These are phyloP conservation scores for Colletotrichum sp. DNA, from an alignment of 2,329 filamentous ascomycete genomes.

Conservation along the genomic window DNA sequence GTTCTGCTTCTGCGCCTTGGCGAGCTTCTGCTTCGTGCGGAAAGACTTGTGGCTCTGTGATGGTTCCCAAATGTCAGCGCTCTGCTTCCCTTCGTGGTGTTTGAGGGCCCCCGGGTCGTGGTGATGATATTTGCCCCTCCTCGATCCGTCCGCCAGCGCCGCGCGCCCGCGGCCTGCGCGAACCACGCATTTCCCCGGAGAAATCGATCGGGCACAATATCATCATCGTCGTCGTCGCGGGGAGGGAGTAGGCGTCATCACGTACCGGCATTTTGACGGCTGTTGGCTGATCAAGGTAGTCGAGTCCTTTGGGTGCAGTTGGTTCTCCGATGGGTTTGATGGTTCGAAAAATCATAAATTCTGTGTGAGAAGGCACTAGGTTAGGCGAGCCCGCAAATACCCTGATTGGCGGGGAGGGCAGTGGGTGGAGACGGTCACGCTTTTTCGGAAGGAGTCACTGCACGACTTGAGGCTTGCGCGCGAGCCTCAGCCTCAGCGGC, in stretches of 20 bases:
- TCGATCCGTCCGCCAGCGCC: background rate
- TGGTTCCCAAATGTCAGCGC: background rate
- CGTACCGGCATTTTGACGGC: constrained; percentile 48
- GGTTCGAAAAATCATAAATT: constrained; percentile 9
- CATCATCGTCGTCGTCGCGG: constrained; percentile 2
- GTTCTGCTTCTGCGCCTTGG: constrained; percentile 99
- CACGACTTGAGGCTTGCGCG: background rate
- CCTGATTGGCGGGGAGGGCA: constrained; percentile 19
- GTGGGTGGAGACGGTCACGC: constrained; percentile 17
- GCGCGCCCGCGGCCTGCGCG: background rate
- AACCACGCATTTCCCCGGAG: background rate
- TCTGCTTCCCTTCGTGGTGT: background rate
- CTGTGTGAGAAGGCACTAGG: constrained; percentile 12
- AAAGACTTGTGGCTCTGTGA: constrained; percentile 99
- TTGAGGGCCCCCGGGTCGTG: background rate
- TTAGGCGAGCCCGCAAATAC: constrained; percentile 20
- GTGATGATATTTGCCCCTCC: constrained; percentile 14
- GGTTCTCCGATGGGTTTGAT: constrained; percentile 14
- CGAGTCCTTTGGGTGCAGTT: constrained; percentile 29
- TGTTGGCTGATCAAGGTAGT: constrained; percentile 38
- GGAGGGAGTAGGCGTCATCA: constrained; percentile 18
- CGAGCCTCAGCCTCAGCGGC: background rate
- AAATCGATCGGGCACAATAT: background rate
- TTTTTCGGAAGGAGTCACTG: constrained; percentile 1
- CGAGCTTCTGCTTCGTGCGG: constrained; percentile 99